These are phyloP conservation scores for Xylariaceae sp. DNA, from an alignment of 2,329 filamentous ascomycete species.

Conservation along the genomic window DNA sequence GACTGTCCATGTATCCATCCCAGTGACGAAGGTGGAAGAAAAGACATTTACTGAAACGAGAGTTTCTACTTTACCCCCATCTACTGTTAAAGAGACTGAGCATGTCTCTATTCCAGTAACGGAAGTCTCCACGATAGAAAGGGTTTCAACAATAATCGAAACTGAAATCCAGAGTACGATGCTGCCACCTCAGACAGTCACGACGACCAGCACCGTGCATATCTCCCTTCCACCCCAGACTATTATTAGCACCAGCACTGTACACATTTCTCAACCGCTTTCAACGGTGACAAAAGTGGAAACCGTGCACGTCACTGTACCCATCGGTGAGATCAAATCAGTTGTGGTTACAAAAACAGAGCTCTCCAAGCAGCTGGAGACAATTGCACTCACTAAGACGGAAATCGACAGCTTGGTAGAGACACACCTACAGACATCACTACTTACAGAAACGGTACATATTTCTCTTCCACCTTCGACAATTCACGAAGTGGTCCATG, in stretches of 20 bases:
- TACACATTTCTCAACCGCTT: not conserved
- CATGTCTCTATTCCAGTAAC: not conserved
- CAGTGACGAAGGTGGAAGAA: no score
- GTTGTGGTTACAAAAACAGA: conserved; percentile 16
- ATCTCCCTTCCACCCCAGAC: not conserved
- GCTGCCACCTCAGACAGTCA: not conserved
- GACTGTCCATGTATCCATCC: not conserved
- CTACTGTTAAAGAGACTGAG: conserved; percentile 15
- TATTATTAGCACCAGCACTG: not conserved
- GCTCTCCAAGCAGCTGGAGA: conserved; percentile 11
- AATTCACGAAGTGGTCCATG: conserved; percentile 14
- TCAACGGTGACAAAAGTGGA: no score
- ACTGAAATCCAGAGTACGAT: no score
- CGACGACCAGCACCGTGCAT: conserved; percentile 7
- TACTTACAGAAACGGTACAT: conserved; percentile 18
- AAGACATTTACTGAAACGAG: no score
- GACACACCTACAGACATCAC: conserved; percentile 10
- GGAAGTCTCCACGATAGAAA: not conserved
- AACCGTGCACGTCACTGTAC: conserved; percentile 4
- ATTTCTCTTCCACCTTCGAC: conserved; percentile 12
- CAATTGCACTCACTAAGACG: conserved; percentile 11
- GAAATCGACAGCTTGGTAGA: conserved; percentile 14
- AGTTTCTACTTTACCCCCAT: not conserved
- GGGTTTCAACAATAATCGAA: not conserved
- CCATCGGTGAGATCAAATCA: conserved; percentile 8